A percentile compares a stretch with the other conserved stretches of the same genome.
Conservation (phyloP, 2,329 filamentous ascomycete genomes). For the Coniochaeta pulveracea region DNA sequence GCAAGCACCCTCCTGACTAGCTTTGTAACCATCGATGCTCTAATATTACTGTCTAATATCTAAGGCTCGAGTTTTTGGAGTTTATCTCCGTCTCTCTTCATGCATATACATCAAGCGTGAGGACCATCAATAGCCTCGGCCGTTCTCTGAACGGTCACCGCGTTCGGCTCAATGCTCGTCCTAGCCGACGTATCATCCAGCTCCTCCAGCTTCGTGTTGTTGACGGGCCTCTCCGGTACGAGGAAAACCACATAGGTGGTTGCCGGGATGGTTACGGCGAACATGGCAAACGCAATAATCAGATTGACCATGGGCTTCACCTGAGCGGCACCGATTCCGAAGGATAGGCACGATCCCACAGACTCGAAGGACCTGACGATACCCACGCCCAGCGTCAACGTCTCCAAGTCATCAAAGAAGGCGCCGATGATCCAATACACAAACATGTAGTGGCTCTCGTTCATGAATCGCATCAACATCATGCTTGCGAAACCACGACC, state of each 20-base stretch:
- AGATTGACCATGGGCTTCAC: constrained; percentile 35
- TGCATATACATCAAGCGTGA: constrained; percentile 1
- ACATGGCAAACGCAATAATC: constrained; percentile 35
- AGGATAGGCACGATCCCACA: constrained; percentile 31
- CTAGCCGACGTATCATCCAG: constrained; percentile 3
- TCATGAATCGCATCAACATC: constrained; percentile 37
- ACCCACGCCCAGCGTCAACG: constrained; percentile 34
- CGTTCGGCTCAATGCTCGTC: constrained; percentile 3
- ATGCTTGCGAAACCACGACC: constrained; percentile 34
- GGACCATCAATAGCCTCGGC: constrained; percentile 8
- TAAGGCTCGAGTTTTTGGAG: too few species aligned
- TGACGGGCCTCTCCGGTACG: constrained; percentile 22
- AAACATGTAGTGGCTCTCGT: constrained; percentile 39
- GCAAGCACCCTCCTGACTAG: too few species aligned
- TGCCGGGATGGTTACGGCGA: constrained; percentile 26
- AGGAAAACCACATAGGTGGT: constrained; percentile 23
- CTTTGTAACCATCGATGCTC: too few species aligned
- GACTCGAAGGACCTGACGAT: constrained; percentile 36
- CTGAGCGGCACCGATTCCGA: constrained; percentile 33
- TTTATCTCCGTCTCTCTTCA: too few species aligned
- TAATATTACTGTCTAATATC: too few species aligned
- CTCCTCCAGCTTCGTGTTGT: constrained; percentile 10
- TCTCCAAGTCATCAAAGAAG: constrained; percentile 38
- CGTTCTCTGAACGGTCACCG: constrained; percentile 6
- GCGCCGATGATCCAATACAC: constrained; percentile 39